Conservation (phyloP, 2,329 filamentous ascomycete species). For the Fusarium paranaense region DNA sequence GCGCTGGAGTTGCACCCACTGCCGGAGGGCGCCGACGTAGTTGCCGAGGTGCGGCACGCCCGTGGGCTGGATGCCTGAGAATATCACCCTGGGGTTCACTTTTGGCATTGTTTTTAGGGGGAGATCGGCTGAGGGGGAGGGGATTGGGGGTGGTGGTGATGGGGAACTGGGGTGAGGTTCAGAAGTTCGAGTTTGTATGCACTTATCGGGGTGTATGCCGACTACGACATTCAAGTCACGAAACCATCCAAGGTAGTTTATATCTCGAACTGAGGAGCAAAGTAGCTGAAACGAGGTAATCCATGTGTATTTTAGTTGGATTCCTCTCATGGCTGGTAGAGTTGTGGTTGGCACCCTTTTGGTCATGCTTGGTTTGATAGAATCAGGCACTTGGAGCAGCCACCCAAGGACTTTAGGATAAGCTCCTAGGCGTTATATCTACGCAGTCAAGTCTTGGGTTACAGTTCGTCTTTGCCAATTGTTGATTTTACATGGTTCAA, state of each 20-base stretch:
- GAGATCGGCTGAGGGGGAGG: not conserved
- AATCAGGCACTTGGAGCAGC: not conserved
- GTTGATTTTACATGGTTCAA: slow-evolving; percentile 38
- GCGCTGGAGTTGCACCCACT: slow-evolving; percentile 84
- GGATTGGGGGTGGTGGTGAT: not conserved
- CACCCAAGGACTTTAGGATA: not conserved
- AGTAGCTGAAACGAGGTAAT: not conserved
- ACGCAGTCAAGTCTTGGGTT: not conserved
- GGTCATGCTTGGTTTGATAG: not conserved
- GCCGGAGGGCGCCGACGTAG: slow-evolving; percentile 87
- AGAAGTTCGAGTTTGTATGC: slow-evolving; percentile 36
- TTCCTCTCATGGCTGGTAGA: not conserved
- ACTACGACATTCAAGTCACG: not conserved
- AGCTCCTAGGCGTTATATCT: not conserved
- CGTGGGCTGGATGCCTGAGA: slow-evolving; percentile 97
- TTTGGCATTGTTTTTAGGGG: slow-evolving; percentile 12
- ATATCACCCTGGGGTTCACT: slow-evolving; percentile 68
- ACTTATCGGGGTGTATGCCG: slow-evolving; percentile 35
- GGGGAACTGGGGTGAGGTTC: not conserved
- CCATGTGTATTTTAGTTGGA: not conserved
- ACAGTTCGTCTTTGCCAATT: slow-evolving; percentile 17
- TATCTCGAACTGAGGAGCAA: not conserved
- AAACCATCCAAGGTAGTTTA: not conserved
- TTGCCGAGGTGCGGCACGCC: slow-evolving; percentile 95
- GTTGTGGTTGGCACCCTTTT: not conserved